Evolutionary conservation across 2,329 filamentous ascomycete genomes (phyloP).

Genomic region (Fusarium robinianum): DNA sequence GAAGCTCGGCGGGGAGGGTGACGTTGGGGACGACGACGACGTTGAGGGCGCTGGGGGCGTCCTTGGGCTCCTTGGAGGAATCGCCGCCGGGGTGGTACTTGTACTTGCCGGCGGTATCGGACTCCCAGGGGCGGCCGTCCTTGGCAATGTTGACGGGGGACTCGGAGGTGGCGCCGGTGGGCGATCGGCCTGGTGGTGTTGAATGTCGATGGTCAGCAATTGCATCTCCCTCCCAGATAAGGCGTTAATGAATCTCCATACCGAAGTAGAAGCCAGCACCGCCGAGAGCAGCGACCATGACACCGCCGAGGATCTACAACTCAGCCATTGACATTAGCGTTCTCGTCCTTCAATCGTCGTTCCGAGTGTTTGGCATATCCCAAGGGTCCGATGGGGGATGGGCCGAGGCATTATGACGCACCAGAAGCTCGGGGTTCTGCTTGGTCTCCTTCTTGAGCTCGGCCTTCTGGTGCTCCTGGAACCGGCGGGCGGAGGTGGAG

Average conservation of each 20-base stretch:
- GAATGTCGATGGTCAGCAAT: slow-evolving; percentile 28
- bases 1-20: slow-evolving; percentile 86
- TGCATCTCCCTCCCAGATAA: slow-evolving; percentile 5
- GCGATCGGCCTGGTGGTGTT: slow-evolving; percentile 68
- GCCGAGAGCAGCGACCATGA: slow-evolving; percentile 88
- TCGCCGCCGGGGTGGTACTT: slow-evolving; percentile 88
- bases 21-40: slow-evolving; percentile 93
- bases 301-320: slow-evolving; percentile 79
- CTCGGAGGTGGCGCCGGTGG: slow-evolving; percentile 85
- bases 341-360: slow-evolving; percentile 4
- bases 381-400: no score
- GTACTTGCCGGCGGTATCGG: slow-evolving; percentile 67
- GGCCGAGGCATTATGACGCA: slow-evolving; percentile 46
- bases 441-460: slow-evolving; percentile 62
- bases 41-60: slow-evolving; percentile 94
- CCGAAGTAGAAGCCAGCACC: slow-evolving; percentile 91
- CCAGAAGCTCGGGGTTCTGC: slow-evolving; percentile 54
- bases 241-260: slow-evolving; percentile 45
- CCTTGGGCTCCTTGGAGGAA: slow-evolving; percentile 72
- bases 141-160: slow-evolving; percentile 72
- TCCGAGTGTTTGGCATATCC: slow-evolving; percentile 10
- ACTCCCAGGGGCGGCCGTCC: slow-evolving; percentile 91
- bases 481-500: slow-evolving; percentile 57
- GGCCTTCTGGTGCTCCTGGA: slow-evolving; percentile 50
- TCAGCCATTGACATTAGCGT: slow-evolving; percentile 22